These are phyloP conservation scores for Eucalyptus dawsonii DNA, from an alignment of 345 rosid species.

Conservation along the genomic window DNA sequence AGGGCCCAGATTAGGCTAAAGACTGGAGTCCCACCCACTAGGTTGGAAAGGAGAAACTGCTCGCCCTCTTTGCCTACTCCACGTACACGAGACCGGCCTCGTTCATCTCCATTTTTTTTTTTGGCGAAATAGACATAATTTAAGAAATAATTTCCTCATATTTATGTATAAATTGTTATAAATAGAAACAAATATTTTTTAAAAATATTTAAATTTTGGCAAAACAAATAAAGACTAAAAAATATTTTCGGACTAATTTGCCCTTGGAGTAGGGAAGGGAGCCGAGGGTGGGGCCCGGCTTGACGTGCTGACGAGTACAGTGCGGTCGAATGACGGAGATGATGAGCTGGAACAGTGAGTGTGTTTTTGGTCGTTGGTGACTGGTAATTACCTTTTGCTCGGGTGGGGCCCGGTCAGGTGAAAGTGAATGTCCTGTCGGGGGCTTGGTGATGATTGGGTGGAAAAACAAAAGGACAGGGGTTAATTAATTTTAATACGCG, in stretches of 20 bases:
- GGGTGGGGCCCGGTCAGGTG: background rate
- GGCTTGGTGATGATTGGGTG: background rate
- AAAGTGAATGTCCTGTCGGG: background rate
- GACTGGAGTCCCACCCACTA: background rate
- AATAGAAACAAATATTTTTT: background rate
- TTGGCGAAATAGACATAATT: background rate
- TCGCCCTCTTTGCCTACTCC: background rate
- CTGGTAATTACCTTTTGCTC: background rate
- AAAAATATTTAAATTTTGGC: no score
- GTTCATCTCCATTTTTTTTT: no score
- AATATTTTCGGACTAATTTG: background rate
- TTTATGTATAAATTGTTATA: background rate
- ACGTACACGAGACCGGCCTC: background rate
- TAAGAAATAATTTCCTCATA: background rate
- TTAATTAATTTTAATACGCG: background rate
- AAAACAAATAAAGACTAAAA: background rate
- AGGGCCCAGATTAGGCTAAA: background rate
- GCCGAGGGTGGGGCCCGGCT: background rate
- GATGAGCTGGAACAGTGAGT: background rate
- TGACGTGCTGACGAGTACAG: background rate
- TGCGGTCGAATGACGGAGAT: background rate
- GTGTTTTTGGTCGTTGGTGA: background rate
- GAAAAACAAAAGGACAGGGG: background rate
- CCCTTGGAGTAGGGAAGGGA: background rate
- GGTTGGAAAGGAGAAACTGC: background rate